Conservation (phyloP, 1,139 yeast species). For the Candida tetrigidarum region DNA sequence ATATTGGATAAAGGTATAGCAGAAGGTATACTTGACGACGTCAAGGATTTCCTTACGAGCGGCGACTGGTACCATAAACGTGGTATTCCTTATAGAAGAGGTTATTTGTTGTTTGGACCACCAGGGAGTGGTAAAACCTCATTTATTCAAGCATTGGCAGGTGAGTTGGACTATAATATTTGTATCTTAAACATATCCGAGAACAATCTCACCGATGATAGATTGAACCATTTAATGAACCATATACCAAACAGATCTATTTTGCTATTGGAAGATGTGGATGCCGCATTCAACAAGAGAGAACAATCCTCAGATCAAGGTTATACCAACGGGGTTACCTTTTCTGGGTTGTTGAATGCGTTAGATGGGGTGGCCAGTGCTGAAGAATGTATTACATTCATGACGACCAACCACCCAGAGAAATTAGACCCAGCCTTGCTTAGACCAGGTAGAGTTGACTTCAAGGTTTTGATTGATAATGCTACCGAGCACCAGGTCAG, state of each 20-base stretch:
- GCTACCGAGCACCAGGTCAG: constrained; percentile 82
- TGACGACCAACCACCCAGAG: constrained; percentile 99
- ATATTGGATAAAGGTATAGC: constrained; percentile 78
- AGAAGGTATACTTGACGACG: constrained; percentile 68
- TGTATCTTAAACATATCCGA: constrained; percentile 92
- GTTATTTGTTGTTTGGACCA: constrained; percentile 93
- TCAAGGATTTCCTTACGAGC: constrained; percentile 73
- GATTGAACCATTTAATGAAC: constrained; percentile 93
- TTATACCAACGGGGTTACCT: constrained; percentile 84
- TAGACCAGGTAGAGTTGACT: constrained; percentile 95
- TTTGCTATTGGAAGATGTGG: constrained; percentile 86
- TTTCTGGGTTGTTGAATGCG: constrained; percentile 91
- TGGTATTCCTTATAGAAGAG: constrained; percentile 97
- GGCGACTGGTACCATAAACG: constrained; percentile 94
- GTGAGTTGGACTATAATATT: constrained; percentile 93
- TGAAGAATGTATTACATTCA: constrained; percentile 93
- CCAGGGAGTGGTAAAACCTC: constrained; percentile 99
- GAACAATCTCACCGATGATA: constrained; percentile 88
- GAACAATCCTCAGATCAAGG: constrained; percentile 79
- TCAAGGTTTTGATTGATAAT: constrained; percentile 78
- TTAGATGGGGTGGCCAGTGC: constrained; percentile 99
- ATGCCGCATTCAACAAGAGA: constrained; percentile 91
- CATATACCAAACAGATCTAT: constrained; percentile 92
- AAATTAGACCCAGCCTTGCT: constrained; percentile 81
- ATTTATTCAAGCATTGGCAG: constrained; percentile 95